Percentiles rank a stretch among this genome's conserved stretches.
Evolutionary conservation across 371 early-diverging fungal genomes (phyloP).

Genomic region (Mortierella sp.): DNA sequence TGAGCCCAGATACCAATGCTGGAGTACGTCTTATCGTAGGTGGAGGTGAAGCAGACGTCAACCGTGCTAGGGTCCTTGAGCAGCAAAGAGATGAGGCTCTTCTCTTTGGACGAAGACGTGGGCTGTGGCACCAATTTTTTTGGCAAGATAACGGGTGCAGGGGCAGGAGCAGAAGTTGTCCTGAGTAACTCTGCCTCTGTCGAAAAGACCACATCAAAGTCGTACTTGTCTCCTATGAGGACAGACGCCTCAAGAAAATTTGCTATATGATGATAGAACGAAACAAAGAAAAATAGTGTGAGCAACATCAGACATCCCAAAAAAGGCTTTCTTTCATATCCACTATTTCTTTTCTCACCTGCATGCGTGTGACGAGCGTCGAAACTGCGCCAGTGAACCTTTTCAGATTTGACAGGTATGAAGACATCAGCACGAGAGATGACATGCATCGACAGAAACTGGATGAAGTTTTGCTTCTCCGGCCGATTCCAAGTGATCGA

Average conservation of each 20-base stretch:
- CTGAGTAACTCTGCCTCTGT: neutral
- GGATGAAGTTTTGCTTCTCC: neutral
- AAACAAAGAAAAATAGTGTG: neutral
- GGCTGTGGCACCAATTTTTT: too few relatives aligned
- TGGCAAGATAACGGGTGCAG: neutral
- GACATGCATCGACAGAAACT: neutral
- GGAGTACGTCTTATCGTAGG: neutral
- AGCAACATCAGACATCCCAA: neutral
- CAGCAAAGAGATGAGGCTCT: neutral
- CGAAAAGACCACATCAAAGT: neutral
- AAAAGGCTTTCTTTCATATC: neutral
- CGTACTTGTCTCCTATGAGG: neutral
- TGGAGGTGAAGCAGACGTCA: neutral
- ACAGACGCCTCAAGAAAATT: neutral
- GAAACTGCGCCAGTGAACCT: too few relatives aligned
- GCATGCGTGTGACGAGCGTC: accelerated
- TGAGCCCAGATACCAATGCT: neutral
- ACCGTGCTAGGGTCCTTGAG: neutral
- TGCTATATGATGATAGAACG: neutral
- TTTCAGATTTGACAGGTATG: too few relatives aligned
- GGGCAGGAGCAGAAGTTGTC: neutral
- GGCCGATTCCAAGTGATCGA: neutral
- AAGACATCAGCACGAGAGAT: too few relatives aligned
- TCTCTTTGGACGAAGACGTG: too few relatives aligned
- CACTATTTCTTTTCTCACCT: too few relatives aligned